Evolutionary conservation across 2,329 filamentous ascomycete genomes (phyloP).

Genomic region (Dactylonectria macrodidyma): DNA sequence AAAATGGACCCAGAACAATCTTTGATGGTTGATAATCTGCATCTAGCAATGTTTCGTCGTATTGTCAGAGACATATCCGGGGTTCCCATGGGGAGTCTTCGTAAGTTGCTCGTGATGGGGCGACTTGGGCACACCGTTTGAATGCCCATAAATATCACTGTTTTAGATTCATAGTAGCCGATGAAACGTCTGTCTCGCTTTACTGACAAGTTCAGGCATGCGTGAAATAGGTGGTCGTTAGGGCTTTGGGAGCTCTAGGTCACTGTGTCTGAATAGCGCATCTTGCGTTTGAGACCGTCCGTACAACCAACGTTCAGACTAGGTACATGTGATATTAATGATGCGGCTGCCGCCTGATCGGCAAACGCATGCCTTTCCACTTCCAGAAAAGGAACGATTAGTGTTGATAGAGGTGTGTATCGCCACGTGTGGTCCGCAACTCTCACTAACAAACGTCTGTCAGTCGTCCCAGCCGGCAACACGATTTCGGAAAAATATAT

Average conservation of each 20-base stretch:
- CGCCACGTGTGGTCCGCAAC: conserved; percentile 3
- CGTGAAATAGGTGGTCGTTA: not conserved
- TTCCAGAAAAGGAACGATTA: not conserved
- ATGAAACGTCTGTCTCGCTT: not conserved
- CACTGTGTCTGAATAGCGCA: not conserved
- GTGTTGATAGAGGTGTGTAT: not conserved
- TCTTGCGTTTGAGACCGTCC: not conserved
- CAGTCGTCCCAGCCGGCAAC: not conserved
- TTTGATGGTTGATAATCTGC: conserved; percentile 5
- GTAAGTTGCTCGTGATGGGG: not conserved
- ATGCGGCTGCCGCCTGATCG: not conserved
- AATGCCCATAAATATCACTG: not conserved
- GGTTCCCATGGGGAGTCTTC: not conserved
- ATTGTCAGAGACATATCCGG: conserved; percentile 2
- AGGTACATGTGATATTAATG: not conserved
- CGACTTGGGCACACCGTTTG: not conserved
- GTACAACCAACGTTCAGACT: not conserved
- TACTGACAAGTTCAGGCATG: not conserved
- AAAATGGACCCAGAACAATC: conserved; percentile 22
- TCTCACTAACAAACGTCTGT: not conserved
- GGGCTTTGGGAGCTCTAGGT: not conserved
- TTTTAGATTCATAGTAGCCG: too few species aligned
- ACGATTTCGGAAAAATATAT: not conserved
- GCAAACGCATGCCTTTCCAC: not conserved
- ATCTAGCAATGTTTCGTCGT: not conserved